Percentiles rank a stretch among this genome's conserved stretches.
These are phyloP conservation scores for Phytomonas serpens DNA, from an alignment of 208 protist genomes.

Conservation along the genomic window DNA sequence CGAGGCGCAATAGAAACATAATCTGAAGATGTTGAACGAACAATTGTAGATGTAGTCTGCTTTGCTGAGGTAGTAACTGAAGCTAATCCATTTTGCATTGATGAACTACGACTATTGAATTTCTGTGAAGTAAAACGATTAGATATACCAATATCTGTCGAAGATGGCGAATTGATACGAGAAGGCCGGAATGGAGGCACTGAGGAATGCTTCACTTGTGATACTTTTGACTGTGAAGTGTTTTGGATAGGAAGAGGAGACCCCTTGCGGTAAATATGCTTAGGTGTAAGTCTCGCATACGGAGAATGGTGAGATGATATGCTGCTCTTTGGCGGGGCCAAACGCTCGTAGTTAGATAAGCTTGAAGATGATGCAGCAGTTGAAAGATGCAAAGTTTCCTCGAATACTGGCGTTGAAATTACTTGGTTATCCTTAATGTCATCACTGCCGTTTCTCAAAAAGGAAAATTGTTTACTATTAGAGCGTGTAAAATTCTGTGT, in stretches of 20 bases:
- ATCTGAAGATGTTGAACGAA: neutral
- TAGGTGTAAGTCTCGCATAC: slow-evolving; percentile 57
- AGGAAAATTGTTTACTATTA: neutral
- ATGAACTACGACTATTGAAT: neutral
- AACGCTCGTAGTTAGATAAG: slow-evolving; percentile 27
- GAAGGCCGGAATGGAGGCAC: neutral
- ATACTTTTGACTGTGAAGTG: slow-evolving; percentile 18
- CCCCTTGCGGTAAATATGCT: slow-evolving; percentile 72
- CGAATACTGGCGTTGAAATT: neutral
- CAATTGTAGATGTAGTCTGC: neutral
- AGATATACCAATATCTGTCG: neutral
- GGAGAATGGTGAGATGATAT: slow-evolving; percentile 27
- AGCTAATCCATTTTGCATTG: neutral
- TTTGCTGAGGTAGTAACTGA: neutral
- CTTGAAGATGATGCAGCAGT: neutral
- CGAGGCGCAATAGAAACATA: neutral
- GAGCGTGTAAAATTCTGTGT: neutral
- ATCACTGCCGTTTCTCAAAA: neutral
- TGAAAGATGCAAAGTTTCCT: neutral
- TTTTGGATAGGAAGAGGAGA: slow-evolving; percentile 61
- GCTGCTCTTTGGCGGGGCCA: slow-evolving; percentile 21
- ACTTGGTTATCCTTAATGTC: neutral
- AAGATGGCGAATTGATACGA: neutral
- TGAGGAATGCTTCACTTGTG: neutral
- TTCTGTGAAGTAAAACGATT: neutral